Evolutionary conservation across 2,329 filamentous ascomycete species (phyloP).

Genomic region (Nannizziopsis barbatae): DNA sequence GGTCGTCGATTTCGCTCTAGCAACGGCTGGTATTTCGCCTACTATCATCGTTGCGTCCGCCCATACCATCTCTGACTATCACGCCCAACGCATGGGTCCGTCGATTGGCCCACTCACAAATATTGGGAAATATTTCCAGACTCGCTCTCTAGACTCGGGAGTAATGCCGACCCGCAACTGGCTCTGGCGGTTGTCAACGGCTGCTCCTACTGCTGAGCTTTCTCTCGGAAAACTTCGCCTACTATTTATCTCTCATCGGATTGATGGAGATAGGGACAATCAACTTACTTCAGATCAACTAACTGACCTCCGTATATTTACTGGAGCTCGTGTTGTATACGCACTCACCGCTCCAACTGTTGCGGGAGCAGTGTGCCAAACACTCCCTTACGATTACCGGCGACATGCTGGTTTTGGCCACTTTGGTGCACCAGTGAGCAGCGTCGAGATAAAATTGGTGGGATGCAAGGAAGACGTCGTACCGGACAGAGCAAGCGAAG

Average conservation of each 20-base stretch:
- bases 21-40: constrained; percentile 63
- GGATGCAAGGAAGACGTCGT: constrained; percentile 26
- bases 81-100: constrained; percentile 50
- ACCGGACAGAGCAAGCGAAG: constrained; percentile 37
- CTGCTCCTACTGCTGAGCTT: constrained; percentile 32
- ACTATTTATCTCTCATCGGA: constrained; percentile 65
- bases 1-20: constrained; percentile 58
- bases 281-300: constrained; percentile 58
- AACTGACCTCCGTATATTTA: constrained; percentile 71
- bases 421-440: constrained; percentile 72
- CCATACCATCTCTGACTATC: constrained; percentile 57
- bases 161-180: constrained; percentile 59
- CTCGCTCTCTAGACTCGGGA: constrained; percentile 59
- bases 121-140: constrained; percentile 60
- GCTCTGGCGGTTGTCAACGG: constrained; percentile 38
- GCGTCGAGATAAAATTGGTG: constrained; percentile 63
- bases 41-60: constrained; percentile 74
- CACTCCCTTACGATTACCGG: constrained; percentile 77
- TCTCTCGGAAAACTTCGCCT: constrained; percentile 61
- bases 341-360: constrained; percentile 70
- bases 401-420: constrained; percentile 44
- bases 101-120: constrained; percentile 54
- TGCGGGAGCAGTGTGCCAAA: constrained; percentile 84
- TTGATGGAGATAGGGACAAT: constrained; percentile 48
- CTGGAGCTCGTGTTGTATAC: constrained; percentile 69